phyloP scores from a whole-genome alignment of 768 basidiomycete species.

The Coprinopsis strossmayeri region DNA sequence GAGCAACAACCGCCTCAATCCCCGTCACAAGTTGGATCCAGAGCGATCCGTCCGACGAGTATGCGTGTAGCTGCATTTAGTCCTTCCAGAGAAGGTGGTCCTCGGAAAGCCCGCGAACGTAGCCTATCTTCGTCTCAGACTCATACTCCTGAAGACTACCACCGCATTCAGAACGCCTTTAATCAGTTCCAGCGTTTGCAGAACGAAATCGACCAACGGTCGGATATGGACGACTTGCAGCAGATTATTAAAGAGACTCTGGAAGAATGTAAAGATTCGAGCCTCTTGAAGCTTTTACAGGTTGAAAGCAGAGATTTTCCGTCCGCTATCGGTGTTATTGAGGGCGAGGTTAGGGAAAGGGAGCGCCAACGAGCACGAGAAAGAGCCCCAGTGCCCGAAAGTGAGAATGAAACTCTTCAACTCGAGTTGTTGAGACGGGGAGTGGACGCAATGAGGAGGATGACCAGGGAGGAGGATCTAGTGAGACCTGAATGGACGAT shows the following conservation, averaged over 20 bases:
- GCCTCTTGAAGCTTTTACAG: constrained; percentile 6
- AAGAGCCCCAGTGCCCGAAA: no score
- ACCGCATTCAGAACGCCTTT: constrained; percentile 6
- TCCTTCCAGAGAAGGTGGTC: no score
- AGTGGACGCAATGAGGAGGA: constrained; percentile 9
- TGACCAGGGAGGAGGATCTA: constrained; percentile 5
- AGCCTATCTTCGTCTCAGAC: neutral
- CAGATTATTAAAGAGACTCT: constrained; percentile 8
- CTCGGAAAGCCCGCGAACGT: neutral
- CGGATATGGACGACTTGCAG: constrained; percentile 4
- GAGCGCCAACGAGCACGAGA: neutral
- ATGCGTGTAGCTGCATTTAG: no score
- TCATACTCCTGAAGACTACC: neutral
- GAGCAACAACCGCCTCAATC: neutral
- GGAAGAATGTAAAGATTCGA: constrained; percentile 9
- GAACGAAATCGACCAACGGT: constrained; percentile 6
- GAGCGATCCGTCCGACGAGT: neutral
- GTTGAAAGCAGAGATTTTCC: constrained; percentile 9
- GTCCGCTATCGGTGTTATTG: constrained; percentile 3
- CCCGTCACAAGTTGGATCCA: neutral
- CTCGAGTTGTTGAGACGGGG: neutral
- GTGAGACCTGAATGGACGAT: constrained; percentile 6
- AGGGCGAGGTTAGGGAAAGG: neutral
- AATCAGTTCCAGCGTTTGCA: constrained; percentile 4
- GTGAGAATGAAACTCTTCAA: neutral